Base-by-base conservation (phyloP, 495 filamentous ascomycete genomes). In the Recurvomyces mirabilis region DNA sequence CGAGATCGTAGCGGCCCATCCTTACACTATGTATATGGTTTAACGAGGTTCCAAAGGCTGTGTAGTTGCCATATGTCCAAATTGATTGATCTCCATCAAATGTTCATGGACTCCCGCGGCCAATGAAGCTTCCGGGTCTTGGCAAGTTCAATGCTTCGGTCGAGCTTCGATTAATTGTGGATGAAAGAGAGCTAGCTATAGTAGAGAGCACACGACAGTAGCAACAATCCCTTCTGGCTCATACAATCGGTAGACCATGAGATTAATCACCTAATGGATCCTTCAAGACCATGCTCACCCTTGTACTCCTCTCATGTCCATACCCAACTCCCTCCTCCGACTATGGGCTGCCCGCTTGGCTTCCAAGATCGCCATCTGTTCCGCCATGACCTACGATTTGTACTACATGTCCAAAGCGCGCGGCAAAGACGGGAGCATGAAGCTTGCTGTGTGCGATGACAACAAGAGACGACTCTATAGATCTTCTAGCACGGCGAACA, bases 1-100 rank as follows among this genome's bases (percentile, higher is more conserved):
- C 75, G 62, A 91, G 71, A 59, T 85, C 73, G 64, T 77, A 74
- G 57, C 79, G 77, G 53, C 79, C 76, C 79, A 83, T 83, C n/a
- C n/a, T n/a, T n/a, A n/a, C n/a, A n/a, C n/a, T n/a, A n/a, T n/a
- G n/a, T n/a, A n/a, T n/a, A n/a, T n/a, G n/a, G n/a, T n/a, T n/a
- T n/a, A n/a, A n/a, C n/a, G n/a, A n/a, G n/a, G n/a, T n/a, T n/a
- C n/a, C n/a, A n/a, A n/a, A n/a, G n/a, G n/a, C n/a, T n/a, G 15
- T 11, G 25, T 20, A 13, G 12, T 47, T 25, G 10, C 13, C 17
- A 13, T 12, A 5, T 5, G 34, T 19, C 14, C 19, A 18, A 41
- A 20, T 14, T 38, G 15, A 23, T 20, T 12, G 20, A 40, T 20
- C 20, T 37, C 34, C 34, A n/a, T n/a, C n/a, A n/a, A n/a, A n/a